These are phyloP conservation scores for Penicillium dipodomyicola DNA, from an alignment of 495 filamentous ascomycete species.

Conservation along the genomic window DNA sequence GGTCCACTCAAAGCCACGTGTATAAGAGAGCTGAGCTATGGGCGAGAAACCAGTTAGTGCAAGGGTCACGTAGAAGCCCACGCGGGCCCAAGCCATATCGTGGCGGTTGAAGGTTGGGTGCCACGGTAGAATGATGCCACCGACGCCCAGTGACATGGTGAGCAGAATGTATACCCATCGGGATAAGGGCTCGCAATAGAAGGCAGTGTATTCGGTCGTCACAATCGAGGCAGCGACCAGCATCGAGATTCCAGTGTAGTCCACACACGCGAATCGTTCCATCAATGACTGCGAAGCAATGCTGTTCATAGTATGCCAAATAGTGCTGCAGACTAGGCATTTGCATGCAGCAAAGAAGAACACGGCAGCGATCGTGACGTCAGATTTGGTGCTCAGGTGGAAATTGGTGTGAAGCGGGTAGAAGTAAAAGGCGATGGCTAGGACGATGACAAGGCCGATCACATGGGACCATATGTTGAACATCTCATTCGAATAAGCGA, in stretches of 20 bases:
- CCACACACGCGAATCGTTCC: conserved; percentile 95
- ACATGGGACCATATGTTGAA: conserved; percentile 98
- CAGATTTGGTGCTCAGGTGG: conserved; percentile 76
- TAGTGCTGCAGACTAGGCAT: conserved; percentile 88
- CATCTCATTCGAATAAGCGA: conserved; percentile 83
- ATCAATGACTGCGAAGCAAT: conserved; percentile 86
- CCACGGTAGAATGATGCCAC: conserved; percentile 92
- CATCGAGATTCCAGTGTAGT: conserved; percentile 97
- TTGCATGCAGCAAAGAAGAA: conserved; percentile 98
- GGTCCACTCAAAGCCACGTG: conserved; percentile 71
- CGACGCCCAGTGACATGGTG: conserved; percentile 78
- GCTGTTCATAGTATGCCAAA: conserved; percentile 98
- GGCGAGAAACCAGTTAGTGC: conserved; percentile 90
- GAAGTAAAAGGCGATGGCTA: conserved; percentile 93
- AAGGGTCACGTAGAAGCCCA: conserved; percentile 87
- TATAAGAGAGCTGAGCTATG: conserved; percentile 73
- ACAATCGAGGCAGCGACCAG: conserved; percentile 96
- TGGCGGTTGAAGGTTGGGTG: conserved; percentile 90
- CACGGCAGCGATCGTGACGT: conserved; percentile 82
- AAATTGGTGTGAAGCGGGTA: conserved; percentile 88
- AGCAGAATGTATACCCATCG: conserved; percentile 83
- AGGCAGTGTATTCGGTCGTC: conserved; percentile 97
- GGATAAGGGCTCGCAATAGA: conserved; percentile 91
- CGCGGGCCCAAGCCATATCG: conserved; percentile 89
- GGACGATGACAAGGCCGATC: conserved; percentile 80